A percentile compares a stretch with the other conserved stretches of the same genome.
phyloP scores from a whole-genome alignment of 179 eudicot genomes.

The Vitellaria paradoxa region DNA sequence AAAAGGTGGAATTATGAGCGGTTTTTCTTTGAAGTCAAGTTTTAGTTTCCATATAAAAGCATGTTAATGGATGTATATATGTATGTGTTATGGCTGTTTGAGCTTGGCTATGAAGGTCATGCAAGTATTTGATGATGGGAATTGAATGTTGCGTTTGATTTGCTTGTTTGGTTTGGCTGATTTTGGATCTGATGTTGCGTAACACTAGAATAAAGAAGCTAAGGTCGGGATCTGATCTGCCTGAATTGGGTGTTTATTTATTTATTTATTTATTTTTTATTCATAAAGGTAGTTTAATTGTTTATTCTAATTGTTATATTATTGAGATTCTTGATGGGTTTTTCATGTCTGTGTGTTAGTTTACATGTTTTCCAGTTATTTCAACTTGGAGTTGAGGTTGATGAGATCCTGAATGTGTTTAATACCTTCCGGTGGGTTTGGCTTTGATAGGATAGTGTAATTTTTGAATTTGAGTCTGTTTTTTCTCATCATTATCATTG shows the following conservation, averaged over 20 bases:
- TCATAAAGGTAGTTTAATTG: too few species aligned
- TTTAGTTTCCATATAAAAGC: neutral
- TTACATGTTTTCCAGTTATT: neutral
- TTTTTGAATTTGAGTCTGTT: neutral
- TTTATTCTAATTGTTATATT: neutral
- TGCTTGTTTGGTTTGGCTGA: conserved; percentile 7
- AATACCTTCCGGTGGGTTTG: neutral
- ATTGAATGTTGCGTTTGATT: neutral
- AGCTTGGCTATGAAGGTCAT: neutral
- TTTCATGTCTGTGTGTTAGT: neutral
- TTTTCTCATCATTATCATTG: neutral
- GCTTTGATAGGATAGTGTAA: neutral
- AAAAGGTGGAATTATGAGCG: too few species aligned
- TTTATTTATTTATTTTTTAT: neutral
- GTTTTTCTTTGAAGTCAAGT: neutral
- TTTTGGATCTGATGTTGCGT: neutral
- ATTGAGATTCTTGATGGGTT: neutral
- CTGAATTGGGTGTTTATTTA: neutral
- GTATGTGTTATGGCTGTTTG: neutral
- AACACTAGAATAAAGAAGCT: neutral
- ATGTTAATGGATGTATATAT: neutral
- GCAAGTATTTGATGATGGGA: neutral
- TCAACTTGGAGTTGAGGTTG: neutral
- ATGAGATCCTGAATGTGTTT: conserved; percentile 7
- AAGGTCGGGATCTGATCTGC: neutral